Base-by-base conservation (phyloP, 306 rosid genomes). In the Carpinus fangiana region DNA sequence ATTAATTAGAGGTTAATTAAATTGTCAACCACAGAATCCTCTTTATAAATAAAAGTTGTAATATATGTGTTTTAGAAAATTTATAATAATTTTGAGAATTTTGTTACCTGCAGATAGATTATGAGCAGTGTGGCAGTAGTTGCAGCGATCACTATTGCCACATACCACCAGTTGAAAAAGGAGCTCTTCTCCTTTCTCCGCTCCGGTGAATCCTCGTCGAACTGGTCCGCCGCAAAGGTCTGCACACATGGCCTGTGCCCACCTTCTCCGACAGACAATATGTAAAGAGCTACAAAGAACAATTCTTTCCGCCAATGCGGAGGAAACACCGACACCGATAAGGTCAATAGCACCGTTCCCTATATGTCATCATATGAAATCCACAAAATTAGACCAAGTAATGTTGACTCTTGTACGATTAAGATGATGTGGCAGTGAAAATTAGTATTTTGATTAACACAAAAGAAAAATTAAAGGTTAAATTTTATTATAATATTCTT, bases 141-240 rank as follows among this genome's bases (percentile, higher is more conserved):
- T 14, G 89, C 88, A 13, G 90, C 91, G 9, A 77, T 80, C 0
- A 91, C 97, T 10, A 93, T 62, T 0, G 88, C 97, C 46, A 93
- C 11, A 54, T 78, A 90, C 96, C 97, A 93, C 93, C 92, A 93
- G 50, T 93, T 93, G 78, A 85, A 89, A 82, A 90, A 89, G 1
- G 96, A 89, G 59, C 94, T 88, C 82, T 93, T 90, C 34, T 54
- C 80, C 38, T 76, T 78, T 65, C 82, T 93, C 64, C 88, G 86
- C 50, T 87, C 90, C 12, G 83, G 73, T 3, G 94, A 70, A 45
- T 81, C 88, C 5, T 93, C 96, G 21, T 87, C 86, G n/a, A 90
- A 93, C 14, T 93, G 96, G 73, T 90, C 96, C 47, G 98, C 98
- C 7, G 98, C 98, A 31, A 93, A 93, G 8, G 98, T 93, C 50